Percentiles rank a stretch among this genome's conserved stretches.
These are phyloP conservation scores for Jaapia argillacea DNA, from an alignment of 768 basidiomycete species.

Conservation along the genomic window DNA sequence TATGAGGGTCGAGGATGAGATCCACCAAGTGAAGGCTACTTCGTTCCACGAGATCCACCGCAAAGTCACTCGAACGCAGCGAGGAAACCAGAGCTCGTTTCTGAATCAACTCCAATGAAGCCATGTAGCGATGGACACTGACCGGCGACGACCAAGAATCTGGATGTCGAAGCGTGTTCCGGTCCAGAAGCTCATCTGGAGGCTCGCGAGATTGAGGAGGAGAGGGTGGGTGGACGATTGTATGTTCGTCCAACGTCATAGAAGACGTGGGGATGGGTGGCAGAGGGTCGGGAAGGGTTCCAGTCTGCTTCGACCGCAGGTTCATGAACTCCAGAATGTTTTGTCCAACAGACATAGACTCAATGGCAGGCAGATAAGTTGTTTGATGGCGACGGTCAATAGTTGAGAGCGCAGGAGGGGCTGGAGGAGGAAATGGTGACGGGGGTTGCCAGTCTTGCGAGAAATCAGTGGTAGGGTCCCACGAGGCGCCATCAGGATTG, in stretches of 20 bases:
- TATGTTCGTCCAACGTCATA: slow-evolving; percentile 25
- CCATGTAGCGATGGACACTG: slow-evolving; percentile 51
- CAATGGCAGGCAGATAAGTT: too few species aligned
- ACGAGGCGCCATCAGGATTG: too few species aligned
- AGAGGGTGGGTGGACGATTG: neutral
- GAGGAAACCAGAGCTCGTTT: slow-evolving; percentile 47
- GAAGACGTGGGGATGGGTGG: slow-evolving; percentile 22
- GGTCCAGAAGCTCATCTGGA: slow-evolving; percentile 14
- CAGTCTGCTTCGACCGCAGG: neutral
- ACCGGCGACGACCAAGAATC: slow-evolving; percentile 19
- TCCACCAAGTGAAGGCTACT: slow-evolving; percentile 49
- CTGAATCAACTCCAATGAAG: slow-evolving; percentile 59
- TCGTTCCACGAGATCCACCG: slow-evolving; percentile 56
- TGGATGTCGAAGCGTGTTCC: slow-evolving; percentile 35
- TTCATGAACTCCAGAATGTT: neutral
- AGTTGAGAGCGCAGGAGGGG: too few species aligned
- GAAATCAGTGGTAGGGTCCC: too few species aligned
- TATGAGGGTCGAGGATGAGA: slow-evolving; percentile 55
- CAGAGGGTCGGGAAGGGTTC: neutral
- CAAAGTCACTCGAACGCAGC: slow-evolving; percentile 33
- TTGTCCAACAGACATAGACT: too few species aligned
- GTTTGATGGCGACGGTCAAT: too few species aligned
- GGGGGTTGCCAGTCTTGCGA: too few species aligned
- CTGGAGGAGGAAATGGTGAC: too few species aligned
- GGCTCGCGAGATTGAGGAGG: too few species aligned